Evolutionary conservation across 768 basidiomycete genomes (phyloP).

Genomic region (Pisolithus sp.): DNA sequence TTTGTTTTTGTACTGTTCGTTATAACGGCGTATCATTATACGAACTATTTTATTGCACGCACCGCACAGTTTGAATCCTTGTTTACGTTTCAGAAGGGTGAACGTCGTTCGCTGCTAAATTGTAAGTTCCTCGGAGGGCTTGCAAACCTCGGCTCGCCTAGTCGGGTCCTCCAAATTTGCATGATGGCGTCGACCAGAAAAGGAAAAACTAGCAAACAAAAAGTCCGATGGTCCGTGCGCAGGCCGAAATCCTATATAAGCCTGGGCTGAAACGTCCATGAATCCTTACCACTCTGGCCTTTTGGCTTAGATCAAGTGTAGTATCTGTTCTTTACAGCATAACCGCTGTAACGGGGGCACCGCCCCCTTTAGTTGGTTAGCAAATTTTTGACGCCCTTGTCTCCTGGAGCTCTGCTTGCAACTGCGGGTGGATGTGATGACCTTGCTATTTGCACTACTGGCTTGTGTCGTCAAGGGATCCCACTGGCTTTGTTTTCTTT

Average conservation of each 20-base stretch:
- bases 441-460: conserved; percentile 25
- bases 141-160: too few species aligned
- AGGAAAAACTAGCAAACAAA: too few species aligned
- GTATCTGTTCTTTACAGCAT: conserved; percentile 84
- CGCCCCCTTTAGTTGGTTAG: conserved; percentile 43
- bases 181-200: too few species aligned
- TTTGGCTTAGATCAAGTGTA: conserved; percentile 49
- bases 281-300: conserved; percentile 34
- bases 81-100: too few species aligned
- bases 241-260: neutral
- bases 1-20: too few species aligned
- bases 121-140: too few species aligned
- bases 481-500: neutral
- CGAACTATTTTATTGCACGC: too few species aligned
- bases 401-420: conserved; percentile 36
- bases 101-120: too few species aligned
- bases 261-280: neutral
- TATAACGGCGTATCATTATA: too few species aligned
- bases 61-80: too few species aligned
- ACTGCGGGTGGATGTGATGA: conserved; percentile 26
- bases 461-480: conserved; percentile 11
- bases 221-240: neutral
- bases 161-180: too few species aligned
- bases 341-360: conserved; percentile 50
- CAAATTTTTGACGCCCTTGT: conserved; percentile 48